Evolutionary conservation across 257 asterid species (phyloP).

Genomic region (Solanum pinnatisectum): DNA sequence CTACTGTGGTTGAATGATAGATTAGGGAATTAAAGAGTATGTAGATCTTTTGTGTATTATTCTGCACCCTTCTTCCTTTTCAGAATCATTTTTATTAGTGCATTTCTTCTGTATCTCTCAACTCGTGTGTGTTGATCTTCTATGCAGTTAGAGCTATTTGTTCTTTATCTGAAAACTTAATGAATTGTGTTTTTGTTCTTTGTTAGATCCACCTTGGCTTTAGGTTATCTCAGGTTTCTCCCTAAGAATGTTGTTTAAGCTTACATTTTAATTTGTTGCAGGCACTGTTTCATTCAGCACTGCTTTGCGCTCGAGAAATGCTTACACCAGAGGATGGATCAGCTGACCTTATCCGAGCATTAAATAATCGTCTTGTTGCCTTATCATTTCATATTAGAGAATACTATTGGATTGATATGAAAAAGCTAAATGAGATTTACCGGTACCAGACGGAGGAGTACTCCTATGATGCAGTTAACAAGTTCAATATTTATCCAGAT

Average conservation of each 20-base stretch:
- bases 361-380: slow-evolving; percentile 68
- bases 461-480: slow-evolving; percentile 69
- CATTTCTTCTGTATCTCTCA: neutral
- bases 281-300: slow-evolving; percentile 67
- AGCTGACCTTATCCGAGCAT: slow-evolving; percentile 51
- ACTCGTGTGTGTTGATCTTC: neutral
- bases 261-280: slow-evolving; percentile 10
- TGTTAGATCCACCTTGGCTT: neutral
- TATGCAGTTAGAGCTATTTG: neutral
- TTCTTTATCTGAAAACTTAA: neutral
- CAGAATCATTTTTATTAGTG: neutral
- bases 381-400: slow-evolving; percentile 68
- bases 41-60: neutral
- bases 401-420: slow-evolving; percentile 69
- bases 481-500: slow-evolving; percentile 72
- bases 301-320: slow-evolving; percentile 68
- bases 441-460: slow-evolving; percentile 76
- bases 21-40: neutral
- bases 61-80: neutral
- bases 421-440: slow-evolving; percentile 57
- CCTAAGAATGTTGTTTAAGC: neutral
- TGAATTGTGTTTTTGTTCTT: neutral
- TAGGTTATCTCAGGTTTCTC: neutral
- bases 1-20: neutral
- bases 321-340: slow-evolving; percentile 65